A percentile compares a stretch with the other conserved stretches of the same genome.
These are phyloP conservation scores for Zelopaecilomyces penicillatus DNA, from an alignment of 2,329 filamentous ascomycete species.

Conservation along the genomic window DNA sequence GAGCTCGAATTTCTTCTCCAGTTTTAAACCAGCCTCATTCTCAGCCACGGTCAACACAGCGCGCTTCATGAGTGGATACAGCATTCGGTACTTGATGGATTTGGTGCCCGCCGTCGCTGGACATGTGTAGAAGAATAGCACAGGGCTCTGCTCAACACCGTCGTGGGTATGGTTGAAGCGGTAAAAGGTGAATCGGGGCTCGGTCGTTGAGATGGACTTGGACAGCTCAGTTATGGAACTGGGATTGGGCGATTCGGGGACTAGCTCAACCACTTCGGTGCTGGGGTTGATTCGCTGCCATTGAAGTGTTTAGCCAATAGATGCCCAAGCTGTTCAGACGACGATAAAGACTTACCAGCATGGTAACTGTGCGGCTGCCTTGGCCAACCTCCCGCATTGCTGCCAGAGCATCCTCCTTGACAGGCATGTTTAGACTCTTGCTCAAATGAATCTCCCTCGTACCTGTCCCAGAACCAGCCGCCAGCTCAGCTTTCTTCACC, in stretches of 20 bases:
- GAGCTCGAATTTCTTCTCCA: slow-evolving; percentile 64
- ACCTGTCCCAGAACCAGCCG: slow-evolving; percentile 61
- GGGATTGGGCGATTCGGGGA: slow-evolving; percentile 41
- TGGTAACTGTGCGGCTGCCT: slow-evolving; percentile 47
- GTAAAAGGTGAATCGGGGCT: slow-evolving; percentile 75
- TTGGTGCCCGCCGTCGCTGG: slow-evolving; percentile 56
- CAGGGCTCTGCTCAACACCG: slow-evolving; percentile 44
- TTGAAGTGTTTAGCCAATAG: background rate
- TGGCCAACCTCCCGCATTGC: slow-evolving; percentile 53
- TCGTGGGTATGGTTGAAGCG: slow-evolving; percentile 52
- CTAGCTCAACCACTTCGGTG: slow-evolving; percentile 61
- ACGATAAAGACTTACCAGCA: slow-evolving; percentile 46
- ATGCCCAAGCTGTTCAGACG: background rate
- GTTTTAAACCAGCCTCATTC: slow-evolving; percentile 52
- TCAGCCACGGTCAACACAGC: slow-evolving; percentile 60
- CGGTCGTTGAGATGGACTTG: slow-evolving; percentile 51
- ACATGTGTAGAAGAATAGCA: slow-evolving; percentile 79
- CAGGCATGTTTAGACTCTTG: slow-evolving; percentile 48
- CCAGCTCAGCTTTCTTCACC: slow-evolving; percentile 67
- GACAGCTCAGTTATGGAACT: slow-evolving; percentile 51
- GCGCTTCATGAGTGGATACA: slow-evolving; percentile 66
- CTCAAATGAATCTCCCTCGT: slow-evolving; percentile 50
- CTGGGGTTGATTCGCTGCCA: slow-evolving; percentile 61
- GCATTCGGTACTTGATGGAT: slow-evolving; percentile 74
- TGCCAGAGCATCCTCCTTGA: slow-evolving; percentile 54